Evolutionary conservation across 2,329 filamentous ascomycete genomes (phyloP), one percentile per base, ranked within the genome.

Genomic region (Mycosphaerella arachidis): DNA sequence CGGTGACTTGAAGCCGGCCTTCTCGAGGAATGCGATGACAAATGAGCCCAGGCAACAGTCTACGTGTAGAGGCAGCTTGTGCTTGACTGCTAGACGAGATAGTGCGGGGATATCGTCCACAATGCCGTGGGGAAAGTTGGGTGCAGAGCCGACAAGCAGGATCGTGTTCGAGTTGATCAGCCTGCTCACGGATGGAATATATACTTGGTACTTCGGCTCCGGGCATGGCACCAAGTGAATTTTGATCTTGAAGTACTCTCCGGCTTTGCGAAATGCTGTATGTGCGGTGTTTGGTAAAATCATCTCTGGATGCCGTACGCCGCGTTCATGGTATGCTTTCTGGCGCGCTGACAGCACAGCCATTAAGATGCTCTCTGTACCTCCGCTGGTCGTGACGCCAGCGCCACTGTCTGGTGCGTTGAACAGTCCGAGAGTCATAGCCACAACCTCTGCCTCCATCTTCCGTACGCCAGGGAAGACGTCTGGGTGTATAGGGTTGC

Each of bases 31-130:
- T 1, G 94, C 92, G 48, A 99, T 86, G 51, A 99, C 82, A 81
- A 99, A 97, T 2, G 92, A 97, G 43, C 94, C 94, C 18, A 99
- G 84, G 73, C 94, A 99, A 83, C 94, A 97, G 79, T 99, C 94
- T 54, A 99, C 93, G 74, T 99, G 94, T 10, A 99, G 84, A 18
- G 92, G 92, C 27, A 97, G 80, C 71, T 87, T 89, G 72, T 90
- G 87, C 71, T 87, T 87, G 35, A 89, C 72, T 0, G 94, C 94
- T 5, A 99, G 83, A 61, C 87, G 88, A 57, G 92, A 96, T 46
- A 99, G 85, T 0, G 85, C 84, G 0, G 89, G 78, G 68, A 99
- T 97, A 75, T 97, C 92, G 75, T 99, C 94, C 65, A 99, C 94
- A 72, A 99, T 96, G 62, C 94, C 94, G 74, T 99, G 94, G 40